phyloP scores from a whole-genome alignment of 176 grass and related monocot species.

The Puya raimondii region DNA sequence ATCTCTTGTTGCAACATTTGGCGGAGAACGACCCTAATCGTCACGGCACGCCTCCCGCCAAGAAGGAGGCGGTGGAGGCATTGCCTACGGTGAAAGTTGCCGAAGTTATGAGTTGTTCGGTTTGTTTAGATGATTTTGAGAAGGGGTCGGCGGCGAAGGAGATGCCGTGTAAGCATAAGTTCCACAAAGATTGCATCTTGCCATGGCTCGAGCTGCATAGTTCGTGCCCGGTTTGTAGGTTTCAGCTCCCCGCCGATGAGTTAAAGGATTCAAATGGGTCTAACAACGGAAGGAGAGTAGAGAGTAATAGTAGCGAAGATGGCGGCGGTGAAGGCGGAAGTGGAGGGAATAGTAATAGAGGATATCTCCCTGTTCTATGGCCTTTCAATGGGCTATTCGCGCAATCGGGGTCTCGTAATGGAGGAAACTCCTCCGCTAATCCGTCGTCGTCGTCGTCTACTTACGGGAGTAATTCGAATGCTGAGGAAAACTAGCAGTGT shows the following conservation, averaged over 20 bases:
- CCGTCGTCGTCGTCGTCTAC: slow-evolving; percentile 25
- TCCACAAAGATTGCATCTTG: slow-evolving; percentile 71
- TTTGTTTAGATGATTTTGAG: slow-evolving; percentile 89
- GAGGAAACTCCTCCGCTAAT: slow-evolving; percentile 19
- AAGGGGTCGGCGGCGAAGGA: slow-evolving; percentile 60
- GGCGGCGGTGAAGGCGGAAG: slow-evolving; percentile 21
- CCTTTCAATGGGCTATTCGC: slow-evolving; percentile 61
- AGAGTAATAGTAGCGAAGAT: slow-evolving; percentile 21
- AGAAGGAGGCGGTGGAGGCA: slow-evolving; percentile 63
- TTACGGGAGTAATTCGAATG: slow-evolving; percentile 31
- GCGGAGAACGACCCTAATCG: slow-evolving; percentile 59
- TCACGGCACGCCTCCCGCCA: slow-evolving; percentile 78
- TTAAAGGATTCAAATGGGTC: slow-evolving; percentile 53
- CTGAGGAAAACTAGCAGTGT: slow-evolving; percentile 23
- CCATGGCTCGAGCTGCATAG: slow-evolving; percentile 97
- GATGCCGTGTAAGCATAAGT: slow-evolving; percentile 93
- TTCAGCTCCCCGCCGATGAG: slow-evolving; percentile 61
- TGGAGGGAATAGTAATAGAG: slow-evolving; percentile 41
- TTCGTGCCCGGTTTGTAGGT: slow-evolving; percentile 88
- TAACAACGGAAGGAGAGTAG: slow-evolving; percentile 29
- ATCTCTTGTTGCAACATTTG: slow-evolving; percentile 84
- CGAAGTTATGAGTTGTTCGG: slow-evolving; percentile 64
- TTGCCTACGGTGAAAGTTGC: slow-evolving; percentile 67
- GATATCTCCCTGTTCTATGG: slow-evolving; percentile 58
- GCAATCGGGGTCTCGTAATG: slow-evolving; percentile 31